phyloP scores from a whole-genome alignment of 1,284 basidiomycete species.

The Malassezia japonica region DNA sequence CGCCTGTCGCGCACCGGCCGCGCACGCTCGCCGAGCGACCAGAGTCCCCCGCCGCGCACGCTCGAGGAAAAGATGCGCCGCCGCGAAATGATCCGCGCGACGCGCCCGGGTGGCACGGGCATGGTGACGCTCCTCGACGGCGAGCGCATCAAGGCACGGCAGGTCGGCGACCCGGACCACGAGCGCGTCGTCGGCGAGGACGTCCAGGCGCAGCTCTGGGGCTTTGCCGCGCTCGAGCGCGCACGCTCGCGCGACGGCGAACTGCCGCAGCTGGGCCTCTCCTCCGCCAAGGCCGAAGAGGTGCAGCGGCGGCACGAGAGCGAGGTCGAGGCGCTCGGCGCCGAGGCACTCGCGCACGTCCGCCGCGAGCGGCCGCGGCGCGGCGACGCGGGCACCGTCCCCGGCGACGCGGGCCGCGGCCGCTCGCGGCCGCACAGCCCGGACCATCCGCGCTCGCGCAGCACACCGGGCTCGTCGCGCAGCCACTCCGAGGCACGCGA shows the following conservation, averaged over 20 bases:
- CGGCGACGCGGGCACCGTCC: too few relatives aligned
- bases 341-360: conserved; percentile 32
- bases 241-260: too few relatives aligned
- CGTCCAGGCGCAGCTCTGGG: conserved; percentile 34
- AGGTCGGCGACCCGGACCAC: conserved; percentile 28
- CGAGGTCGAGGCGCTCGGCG: conserved; percentile 40
- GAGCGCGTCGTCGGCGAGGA: conserved; percentile 21
- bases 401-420: too few relatives aligned
- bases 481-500: too few relatives aligned
- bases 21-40: background rate
- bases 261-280: too few relatives aligned
- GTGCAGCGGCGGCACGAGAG: conserved; percentile 38
- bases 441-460: too few relatives aligned
- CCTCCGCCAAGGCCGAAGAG: conserved; percentile 28
- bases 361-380: conserved; percentile 25
- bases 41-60: background rate
- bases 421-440: too few relatives aligned
- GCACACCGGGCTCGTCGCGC: too few relatives aligned
- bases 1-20: background rate
- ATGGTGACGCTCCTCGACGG: conserved; percentile 46
- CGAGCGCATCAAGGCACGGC: conserved; percentile 37
- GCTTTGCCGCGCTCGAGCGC: conserved; percentile 39
- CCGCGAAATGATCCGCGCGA: conserved; percentile 33
- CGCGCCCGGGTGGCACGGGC: conserved; percentile 43
- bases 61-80: conserved; percentile 27